phyloP scores from a whole-genome alignment of 2,329 filamentous ascomycete genomes.

The Pseudocercospora fijiensis region DNA sequence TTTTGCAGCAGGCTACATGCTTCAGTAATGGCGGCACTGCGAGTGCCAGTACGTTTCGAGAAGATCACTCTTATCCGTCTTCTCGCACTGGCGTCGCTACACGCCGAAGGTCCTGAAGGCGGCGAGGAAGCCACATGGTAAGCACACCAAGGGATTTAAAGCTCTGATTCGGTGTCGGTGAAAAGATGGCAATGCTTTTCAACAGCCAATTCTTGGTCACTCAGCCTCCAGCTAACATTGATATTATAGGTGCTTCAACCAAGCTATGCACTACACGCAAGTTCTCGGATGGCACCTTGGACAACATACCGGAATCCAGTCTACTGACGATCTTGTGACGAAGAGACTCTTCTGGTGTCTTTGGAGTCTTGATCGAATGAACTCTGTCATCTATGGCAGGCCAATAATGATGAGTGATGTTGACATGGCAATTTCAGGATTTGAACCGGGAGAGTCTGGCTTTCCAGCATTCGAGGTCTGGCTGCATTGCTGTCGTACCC shows the following conservation, averaged over 20 bases:
- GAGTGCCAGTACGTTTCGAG: conserved; percentile 46
- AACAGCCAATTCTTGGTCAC: neutral
- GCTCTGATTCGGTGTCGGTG: neutral
- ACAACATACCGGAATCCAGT: conserved; percentile 28
- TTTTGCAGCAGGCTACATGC: conserved; percentile 49
- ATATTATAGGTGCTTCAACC: conserved; percentile 42
- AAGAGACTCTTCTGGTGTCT: conserved; percentile 53
- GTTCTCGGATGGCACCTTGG: conserved; percentile 50
- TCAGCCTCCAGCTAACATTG: neutral
- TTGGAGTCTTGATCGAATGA: conserved; percentile 51
- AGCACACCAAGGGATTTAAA: neutral
- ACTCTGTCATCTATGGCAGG: conserved; percentile 49
- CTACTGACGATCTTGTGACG: conserved; percentile 35
- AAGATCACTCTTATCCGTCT: conserved; percentile 50
- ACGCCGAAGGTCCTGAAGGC: conserved; percentile 50
- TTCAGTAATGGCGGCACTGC: conserved; percentile 44
- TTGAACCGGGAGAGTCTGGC: conserved; percentile 44
- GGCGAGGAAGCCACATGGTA: conserved; percentile 46
- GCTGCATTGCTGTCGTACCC: conserved; percentile 46
- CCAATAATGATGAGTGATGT: conserved; percentile 50
- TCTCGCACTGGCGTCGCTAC: conserved; percentile 48
- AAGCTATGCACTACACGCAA: conserved; percentile 52
- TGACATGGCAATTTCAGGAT: conserved; percentile 48
- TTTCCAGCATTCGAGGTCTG: conserved; percentile 51
- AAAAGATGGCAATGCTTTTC: neutral